Evolutionary conservation across 805 yeast genomes (phyloP), one percentile per base, ranked within the genome.

Genomic region (Naumovozyma dairenensis): DNA sequence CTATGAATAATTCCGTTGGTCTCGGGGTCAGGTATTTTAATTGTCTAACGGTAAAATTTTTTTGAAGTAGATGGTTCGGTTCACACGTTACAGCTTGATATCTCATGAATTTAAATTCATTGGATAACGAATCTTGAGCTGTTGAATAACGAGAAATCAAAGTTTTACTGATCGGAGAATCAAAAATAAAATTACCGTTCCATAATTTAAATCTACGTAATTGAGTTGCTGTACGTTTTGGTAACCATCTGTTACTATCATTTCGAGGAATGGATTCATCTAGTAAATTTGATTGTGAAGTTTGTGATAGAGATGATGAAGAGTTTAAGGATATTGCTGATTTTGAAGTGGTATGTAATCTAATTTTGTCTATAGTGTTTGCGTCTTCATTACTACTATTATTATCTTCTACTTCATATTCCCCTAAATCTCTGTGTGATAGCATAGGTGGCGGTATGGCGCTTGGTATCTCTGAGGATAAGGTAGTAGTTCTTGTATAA

Each of bases 1-100:
- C 92, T 35, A 87, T 75, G 72, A 85, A 65, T 22, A 87, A 60
- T 56, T 92, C 97, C 0, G 96, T 89, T 42, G 70, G 68, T 44
- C 97, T 71, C 2, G 92, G 89, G 25, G 74, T 77, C 27, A 69
- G 62, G 53, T 84, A 89, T 48, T 83, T 75, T 28, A 73, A 70
- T 51, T 86, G 97, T 46, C 98, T 71, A 21, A 89, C 65, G n/a
- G 80, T 77, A 62, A 83, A 92, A 46, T 75, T 72, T 42, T 70
- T 70, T 7, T 46, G 44, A 14, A 58, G 62, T 51, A 82, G 83
- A 35, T 78, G 74, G 8, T 73, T 66, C 0, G 97, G 97, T 42
- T 89, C 93, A 55, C 94, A 80, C 1, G 97, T 89, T 15, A 83
- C 86, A 0, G 96, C 96, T 37, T 92, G 84, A 59, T 87, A 89